Evolutionary conservation across 768 basidiomycete species (phyloP).

Genomic region (Ramaria sp.): DNA sequence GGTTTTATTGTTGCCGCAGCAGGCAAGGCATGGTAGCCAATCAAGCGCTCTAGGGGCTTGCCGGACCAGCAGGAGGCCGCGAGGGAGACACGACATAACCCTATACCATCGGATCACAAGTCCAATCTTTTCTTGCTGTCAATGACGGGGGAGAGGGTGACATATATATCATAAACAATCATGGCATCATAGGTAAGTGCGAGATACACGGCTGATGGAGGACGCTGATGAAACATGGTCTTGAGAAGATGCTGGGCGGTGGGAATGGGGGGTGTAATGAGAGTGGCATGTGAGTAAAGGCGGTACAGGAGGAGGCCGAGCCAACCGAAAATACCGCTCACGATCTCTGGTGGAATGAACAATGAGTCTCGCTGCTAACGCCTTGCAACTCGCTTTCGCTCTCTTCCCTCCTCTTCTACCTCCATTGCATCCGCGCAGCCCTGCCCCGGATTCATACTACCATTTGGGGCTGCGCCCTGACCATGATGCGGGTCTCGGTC

Average conservation of each 20-base stretch:
- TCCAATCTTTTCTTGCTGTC: too few species aligned
- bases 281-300: background rate
- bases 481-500: constrained; percentile 21
- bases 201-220: background rate
- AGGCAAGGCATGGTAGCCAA: too few species aligned
- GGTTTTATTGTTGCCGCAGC: too few species aligned
- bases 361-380: constrained; percentile 27
- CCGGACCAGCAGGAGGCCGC: too few species aligned
- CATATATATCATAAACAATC: too few species aligned
- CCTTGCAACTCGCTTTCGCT: constrained; percentile 63
- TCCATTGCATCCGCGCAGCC: constrained; percentile 47
- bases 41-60: too few species aligned
- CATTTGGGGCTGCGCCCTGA: constrained; percentile 29
- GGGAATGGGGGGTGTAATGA: background rate
- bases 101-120: too few species aligned
- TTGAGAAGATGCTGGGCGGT: background rate
- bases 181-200: background rate
- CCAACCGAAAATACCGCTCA: background rate
- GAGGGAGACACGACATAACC: too few species aligned
- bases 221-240: background rate
- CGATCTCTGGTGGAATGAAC: background rate
- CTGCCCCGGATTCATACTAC: constrained; percentile 11
- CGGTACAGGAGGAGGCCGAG: background rate
- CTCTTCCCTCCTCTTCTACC: constrained; percentile 64
- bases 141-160: too few species aligned